Evolutionary conservation across 208 protist genomes (phyloP), one percentile per base, ranked within the genome.

Genomic region (Jaenimonas drosophilae): DNA sequence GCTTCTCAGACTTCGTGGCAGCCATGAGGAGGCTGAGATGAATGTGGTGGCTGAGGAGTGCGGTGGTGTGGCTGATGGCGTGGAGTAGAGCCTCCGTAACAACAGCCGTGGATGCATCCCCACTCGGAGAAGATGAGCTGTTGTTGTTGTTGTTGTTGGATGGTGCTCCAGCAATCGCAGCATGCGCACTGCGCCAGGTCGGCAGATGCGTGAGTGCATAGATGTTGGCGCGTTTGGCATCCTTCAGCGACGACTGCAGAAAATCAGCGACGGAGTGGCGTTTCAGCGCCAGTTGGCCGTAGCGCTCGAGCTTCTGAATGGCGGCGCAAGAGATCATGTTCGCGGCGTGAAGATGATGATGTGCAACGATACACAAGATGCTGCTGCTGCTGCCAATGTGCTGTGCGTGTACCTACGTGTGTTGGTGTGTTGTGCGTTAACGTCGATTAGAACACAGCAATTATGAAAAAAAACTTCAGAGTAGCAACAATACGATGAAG

Each of bases 261-360:
- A 85, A 90, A 49, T 94, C 73, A 20, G 77, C 69, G 7, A 72
- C 54, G 50, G 40, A 76, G 52, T 69, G 58, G 2, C 80, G 77
- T 63, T 90, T 90, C 11, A 84, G 65, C 16, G 65, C 80, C 27
- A 94, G 68, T 47, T 79, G 60, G 24, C 79, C 85, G 47, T 94
- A 94, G 3, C 85, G 74, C 64, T 94, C 80, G 21, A 94, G 56
- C 49, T 88, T 88, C 45, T 94, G 85, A 42, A 94, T 79, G 0
- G 85, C 74, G 0, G 78, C 75, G 39, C 76, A 86, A 7, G 84
- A 78, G 19, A 93, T 61, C 84, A 93, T 91, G 4, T 26, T 21
- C 16, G 14, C 23, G 6, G 14, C 23, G 6, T 24, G 23, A 42
- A 21, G 7, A 6, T 33, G n/a, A 24, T 33, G 23, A n/a, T 34